A percentile compares a stretch with the other conserved stretches of the same genome.
Conservation (phyloP, 2,329 filamentous ascomycete genomes). For the Stagonosporopsis tanaceti region DNA sequence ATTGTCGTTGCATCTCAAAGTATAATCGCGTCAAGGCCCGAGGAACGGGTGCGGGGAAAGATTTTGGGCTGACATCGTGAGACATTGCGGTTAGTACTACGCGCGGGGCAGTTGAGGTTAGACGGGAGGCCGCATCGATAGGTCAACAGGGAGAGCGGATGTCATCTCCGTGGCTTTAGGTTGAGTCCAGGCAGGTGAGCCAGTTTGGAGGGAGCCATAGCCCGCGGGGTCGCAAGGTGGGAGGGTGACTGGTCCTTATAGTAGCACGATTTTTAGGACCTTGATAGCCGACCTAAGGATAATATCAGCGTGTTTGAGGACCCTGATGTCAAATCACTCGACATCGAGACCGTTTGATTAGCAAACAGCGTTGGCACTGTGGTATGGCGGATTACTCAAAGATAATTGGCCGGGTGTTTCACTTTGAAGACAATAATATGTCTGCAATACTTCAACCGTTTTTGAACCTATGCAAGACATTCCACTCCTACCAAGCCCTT, state of each 20-base stretch:
- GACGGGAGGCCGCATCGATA: neutral
- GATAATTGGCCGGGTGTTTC: neutral
- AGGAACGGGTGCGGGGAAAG: slow-evolving; percentile 17
- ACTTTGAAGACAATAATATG: too few relatives aligned
- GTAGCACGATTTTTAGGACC: slow-evolving; percentile 11
- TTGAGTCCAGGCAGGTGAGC: neutral
- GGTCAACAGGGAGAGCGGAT: neutral
- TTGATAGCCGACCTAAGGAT: slow-evolving; percentile 12
- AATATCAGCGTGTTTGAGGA: slow-evolving; percentile 1
- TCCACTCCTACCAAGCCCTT: neutral
- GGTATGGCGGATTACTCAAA: neutral
- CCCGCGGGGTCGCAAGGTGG: neutral
- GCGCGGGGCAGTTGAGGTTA: slow-evolving; percentile 14
- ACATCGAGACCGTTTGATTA: neutral
- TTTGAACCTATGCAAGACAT: neutral
- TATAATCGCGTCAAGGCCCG: slow-evolving; percentile 6
- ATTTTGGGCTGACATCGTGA: slow-evolving; percentile 7
- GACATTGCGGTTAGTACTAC: slow-evolving; percentile 9
- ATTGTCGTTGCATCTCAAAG: neutral
- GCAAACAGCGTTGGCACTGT: neutral
- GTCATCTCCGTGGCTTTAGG: neutral
- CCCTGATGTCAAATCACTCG: slow-evolving; percentile 7
- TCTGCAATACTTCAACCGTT: too few relatives aligned
- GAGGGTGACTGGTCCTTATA: slow-evolving; percentile 12
- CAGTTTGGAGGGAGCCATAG: neutral